Percentiles rank a stretch among this genome's conserved stretches.
Conservation (phyloP, 352 stramenopile genomes). For the Pythium utonaiense region DNA sequence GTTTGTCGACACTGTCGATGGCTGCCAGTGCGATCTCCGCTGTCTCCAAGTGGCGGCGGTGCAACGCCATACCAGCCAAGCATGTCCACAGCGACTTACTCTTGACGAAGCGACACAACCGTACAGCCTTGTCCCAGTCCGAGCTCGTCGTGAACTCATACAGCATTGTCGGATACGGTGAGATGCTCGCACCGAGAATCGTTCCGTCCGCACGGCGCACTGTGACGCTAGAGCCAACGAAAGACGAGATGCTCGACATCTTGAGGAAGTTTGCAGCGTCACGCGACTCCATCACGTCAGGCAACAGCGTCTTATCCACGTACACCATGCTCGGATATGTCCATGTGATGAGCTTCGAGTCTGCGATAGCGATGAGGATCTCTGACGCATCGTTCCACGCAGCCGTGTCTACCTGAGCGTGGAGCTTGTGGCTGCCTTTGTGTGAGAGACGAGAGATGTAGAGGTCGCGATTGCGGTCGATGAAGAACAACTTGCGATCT, state of each 20-base stretch:
- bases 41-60: constrained; percentile 86
- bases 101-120: constrained; percentile 91
- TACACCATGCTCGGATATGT: constrained; percentile 90
- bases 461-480: constrained; percentile 86
- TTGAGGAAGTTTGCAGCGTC: constrained; percentile 85
- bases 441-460: constrained; percentile 63
- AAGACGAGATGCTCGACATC: constrained; percentile 83
- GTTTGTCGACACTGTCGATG: constrained; percentile 91
- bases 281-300: constrained; percentile 65
- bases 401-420: constrained; percentile 88
- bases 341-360: constrained; percentile 88
- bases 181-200: constrained; percentile 71
- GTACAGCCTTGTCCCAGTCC: constrained; percentile 91
- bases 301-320: constrained; percentile 89
- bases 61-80: constrained; percentile 88
- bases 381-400: constrained; percentile 89
- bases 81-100: constrained; percentile 88
- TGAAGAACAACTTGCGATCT: constrained; percentile 86
- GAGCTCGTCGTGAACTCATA: constrained; percentile 78
- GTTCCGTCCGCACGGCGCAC: constrained; percentile 87
- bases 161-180: constrained; percentile 80
- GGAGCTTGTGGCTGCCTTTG: constrained; percentile 80
- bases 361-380: constrained; percentile 84
- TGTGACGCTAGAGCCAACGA: constrained; percentile 80
- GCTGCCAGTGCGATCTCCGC: constrained; percentile 91